Conservation (phyloP, 805 yeast genomes). For the Starmerella etchellsii region DNA sequence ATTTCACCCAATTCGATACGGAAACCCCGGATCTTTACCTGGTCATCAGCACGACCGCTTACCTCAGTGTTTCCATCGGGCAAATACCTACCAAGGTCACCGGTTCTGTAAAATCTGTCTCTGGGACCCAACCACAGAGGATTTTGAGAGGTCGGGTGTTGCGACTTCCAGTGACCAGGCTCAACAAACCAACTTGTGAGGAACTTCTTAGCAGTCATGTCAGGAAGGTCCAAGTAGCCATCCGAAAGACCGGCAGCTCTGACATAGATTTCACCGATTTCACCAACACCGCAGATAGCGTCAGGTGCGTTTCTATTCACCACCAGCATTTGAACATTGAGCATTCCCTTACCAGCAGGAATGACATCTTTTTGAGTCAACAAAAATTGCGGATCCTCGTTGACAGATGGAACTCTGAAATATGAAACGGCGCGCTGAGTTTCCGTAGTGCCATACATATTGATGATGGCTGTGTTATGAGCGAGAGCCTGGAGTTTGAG, state of each 20-base stretch:
- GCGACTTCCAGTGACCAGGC: conserved; percentile 44
- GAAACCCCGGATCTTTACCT: conserved; percentile 96
- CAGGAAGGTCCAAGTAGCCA: conserved; percentile 87
- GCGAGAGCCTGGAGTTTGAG: conserved; percentile 84
- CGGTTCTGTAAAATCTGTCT: conserved; percentile 91
- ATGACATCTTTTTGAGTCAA: conserved; percentile 82
- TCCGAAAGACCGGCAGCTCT: conserved; percentile 97
- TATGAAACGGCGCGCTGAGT: conserved; percentile 97
- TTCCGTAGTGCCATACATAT: conserved; percentile 99
- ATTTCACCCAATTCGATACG: conserved; percentile 97
- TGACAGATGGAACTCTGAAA: conserved; percentile 70
- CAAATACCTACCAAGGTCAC: conserved; percentile 90
- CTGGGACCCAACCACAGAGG: conserved; percentile 84
- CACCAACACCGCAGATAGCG: conserved; percentile 96
- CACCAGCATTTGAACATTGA: conserved; percentile 82
- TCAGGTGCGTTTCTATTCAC: conserved; percentile 81
- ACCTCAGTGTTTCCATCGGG: conserved; percentile 98
- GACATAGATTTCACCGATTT: conserved; percentile 95
- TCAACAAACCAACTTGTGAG: conserved; percentile 83
- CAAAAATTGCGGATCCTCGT: conserved; percentile 57
- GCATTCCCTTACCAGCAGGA: conserved; percentile 99
- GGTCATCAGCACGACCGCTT: conserved; percentile 98
- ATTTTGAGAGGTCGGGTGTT: conserved; percentile 16
- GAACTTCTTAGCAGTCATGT: conserved; percentile 74
- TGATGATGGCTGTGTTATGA: conserved; percentile 75